A percentile compares a stretch with the other conserved stretches of the same genome.
These are phyloP conservation scores for Collybia sordida DNA, from an alignment of 768 basidiomycete species.

Conservation along the genomic window DNA sequence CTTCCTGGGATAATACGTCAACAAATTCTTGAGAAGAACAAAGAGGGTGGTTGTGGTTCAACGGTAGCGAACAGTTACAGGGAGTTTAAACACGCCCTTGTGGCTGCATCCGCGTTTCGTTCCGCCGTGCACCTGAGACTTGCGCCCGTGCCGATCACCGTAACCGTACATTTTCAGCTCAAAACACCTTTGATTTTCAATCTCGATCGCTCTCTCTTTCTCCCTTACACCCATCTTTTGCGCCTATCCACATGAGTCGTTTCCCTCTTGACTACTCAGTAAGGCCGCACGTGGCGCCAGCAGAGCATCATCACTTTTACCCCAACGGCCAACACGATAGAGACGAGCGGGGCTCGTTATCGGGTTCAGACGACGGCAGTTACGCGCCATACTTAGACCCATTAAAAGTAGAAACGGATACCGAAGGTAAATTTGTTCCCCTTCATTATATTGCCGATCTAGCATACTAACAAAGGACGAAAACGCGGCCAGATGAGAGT, in stretches of 20 bases:
- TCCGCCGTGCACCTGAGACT: conserved; percentile 47
- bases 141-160: conserved; percentile 39
- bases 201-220: conserved; percentile 13
- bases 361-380: conserved; percentile 58
- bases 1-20: conserved; percentile 49
- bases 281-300: conserved; percentile 19
- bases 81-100: conserved; percentile 31
- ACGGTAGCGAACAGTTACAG: conserved; percentile 32
- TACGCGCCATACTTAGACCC: conserved; percentile 33
- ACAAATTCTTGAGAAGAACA: conserved; percentile 38
- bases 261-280: conserved; percentile 20
- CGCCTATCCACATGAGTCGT: conserved; percentile 27
- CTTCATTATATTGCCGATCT: background rate
- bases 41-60: conserved; percentile 30
- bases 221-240: conserved; percentile 15
- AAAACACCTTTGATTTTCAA: conserved; percentile 20
- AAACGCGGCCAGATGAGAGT: conserved; percentile 25
- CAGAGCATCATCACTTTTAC: conserved; percentile 27
- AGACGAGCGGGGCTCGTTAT: conserved; percentile 51
- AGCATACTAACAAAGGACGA: no score
- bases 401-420: conserved; percentile 39
- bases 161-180: conserved; percentile 24
- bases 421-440: conserved; percentile 39
- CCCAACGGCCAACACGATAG: conserved; percentile 22
- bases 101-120: conserved; percentile 42